Evolutionary conservation across 2,329 filamentous ascomycete species (phyloP).

Genomic region (Fusarium kyushuense): DNA sequence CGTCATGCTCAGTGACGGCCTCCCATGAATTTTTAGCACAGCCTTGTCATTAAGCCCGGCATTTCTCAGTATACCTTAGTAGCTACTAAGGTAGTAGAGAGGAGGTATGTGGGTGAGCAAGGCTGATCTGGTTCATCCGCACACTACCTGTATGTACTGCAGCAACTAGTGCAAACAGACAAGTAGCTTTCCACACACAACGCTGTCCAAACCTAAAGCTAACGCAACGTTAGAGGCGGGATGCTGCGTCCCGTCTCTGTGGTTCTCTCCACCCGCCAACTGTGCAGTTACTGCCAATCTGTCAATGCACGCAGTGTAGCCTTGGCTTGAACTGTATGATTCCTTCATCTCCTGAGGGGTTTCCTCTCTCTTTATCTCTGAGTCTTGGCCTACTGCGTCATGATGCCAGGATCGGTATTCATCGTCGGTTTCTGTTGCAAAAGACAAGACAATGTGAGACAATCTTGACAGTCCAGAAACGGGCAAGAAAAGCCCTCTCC

Average conservation of each 20-base stretch:
- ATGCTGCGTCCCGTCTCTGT: conserved; percentile 32
- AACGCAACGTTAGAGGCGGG: conserved; percentile 24
- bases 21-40: conserved; percentile 5
- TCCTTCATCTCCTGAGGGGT: background rate
- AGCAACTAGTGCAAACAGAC: conserved; percentile 19
- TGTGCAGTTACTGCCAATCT: conserved; percentile 13
- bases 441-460: conserved; percentile 29
- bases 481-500: conserved; percentile 6
- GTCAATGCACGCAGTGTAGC: background rate
- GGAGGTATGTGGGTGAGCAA: conserved; percentile 16
- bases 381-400: conserved; percentile 14
- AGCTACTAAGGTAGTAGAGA: no score
- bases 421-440: conserved; percentile 1
- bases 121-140: conserved; percentile 36
- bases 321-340: conserved; percentile 1
- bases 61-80: conserved; percentile 19
- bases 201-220: conserved; percentile 3
- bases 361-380: background rate
- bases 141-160: conserved; percentile 4
- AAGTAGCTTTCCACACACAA: conserved; percentile 5
- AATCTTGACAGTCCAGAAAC: conserved; percentile 26
- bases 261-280: conserved; percentile 29
- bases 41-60: conserved; percentile 14
- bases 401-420: background rate
- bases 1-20: conserved; percentile 3